Base-by-base conservation (phyloP, 192 early-diverging fungal species). In the Backusella tarrabulga region DNA sequence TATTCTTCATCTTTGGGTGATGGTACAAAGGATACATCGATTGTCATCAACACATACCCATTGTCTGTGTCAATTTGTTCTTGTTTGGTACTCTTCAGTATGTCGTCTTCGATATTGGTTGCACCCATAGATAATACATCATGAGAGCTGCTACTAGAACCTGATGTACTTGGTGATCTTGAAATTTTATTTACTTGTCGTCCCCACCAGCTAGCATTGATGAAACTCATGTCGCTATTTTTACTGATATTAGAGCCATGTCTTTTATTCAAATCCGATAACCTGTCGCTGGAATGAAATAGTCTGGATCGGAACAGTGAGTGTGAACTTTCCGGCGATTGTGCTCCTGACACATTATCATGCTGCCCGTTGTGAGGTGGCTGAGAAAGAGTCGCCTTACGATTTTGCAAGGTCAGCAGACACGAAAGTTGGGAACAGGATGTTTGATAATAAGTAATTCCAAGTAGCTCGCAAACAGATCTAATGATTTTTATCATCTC, bases 391-490 rank as follows among this genome's bases (percentile, higher is more conserved):
- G 9, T 29, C 29, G 26, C 11, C 23, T 50, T 72, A 50, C 56
- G 35, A n/a, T 82, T 78, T 4, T 60, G 52, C 17, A 82, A 63
- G 26, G 75, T 82, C 15, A 82, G 34, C 12, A 82, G 44, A 42
- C 80, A 82, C 19, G 32, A 17, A 9, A 82, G 69, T 35, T 66
- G 76, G 4, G 72, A 71, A n/a, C 42, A 32, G 1, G 73, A 69
- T 32, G 46, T 23, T 23, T 82, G 80, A 29, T 44, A 52, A 68
- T 76, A 82, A 3, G 69, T 82, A 34, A 82, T 54, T 0, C 80
- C 80, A 4, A 82, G 69, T 32, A 82, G 67, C 54, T 82, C 80
- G 41, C 80, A 82, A 14, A 73, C 66, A 8, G 72, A 44, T 40
- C 77, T 50, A 19, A 82, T 29, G 8, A 72, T 72, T 32, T 41